Evolutionary conservation across 768 basidiomycete genomes (phyloP).

Genomic region (Tulasnella sp.): DNA sequence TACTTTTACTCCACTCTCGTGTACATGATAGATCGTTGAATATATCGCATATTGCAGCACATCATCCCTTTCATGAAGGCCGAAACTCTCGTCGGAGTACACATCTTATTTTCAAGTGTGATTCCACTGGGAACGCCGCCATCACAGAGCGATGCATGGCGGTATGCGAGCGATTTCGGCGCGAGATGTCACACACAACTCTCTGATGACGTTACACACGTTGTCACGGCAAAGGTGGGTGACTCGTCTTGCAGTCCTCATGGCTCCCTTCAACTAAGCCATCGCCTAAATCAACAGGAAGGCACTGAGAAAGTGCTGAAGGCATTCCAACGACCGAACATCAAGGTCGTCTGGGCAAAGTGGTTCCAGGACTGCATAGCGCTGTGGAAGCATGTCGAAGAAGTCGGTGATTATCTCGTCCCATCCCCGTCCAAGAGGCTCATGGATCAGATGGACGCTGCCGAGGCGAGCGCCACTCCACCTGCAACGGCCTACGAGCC

Average conservation of each 20-base stretch:
- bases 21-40: no score
- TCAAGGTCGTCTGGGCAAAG: conserved; percentile 74
- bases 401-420: conserved; percentile 45
- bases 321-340: conserved; percentile 61
- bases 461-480: conserved; percentile 38
- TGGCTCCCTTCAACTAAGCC: not conserved
- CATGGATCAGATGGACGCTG: conserved; percentile 32
- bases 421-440: not conserved
- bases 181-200: conserved; percentile 69
- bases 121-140: conserved; percentile 81
- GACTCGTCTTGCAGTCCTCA: conserved; percentile 4
- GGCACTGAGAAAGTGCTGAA: conserved; percentile 87
- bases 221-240: conserved; percentile 77
- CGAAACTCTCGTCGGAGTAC: conserved; percentile 63
- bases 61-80: conserved; percentile 78
- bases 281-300: conserved; percentile 39
- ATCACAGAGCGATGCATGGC: conserved; percentile 54
- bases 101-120: conserved; percentile 87
- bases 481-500: conserved; percentile 13
- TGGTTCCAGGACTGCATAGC: conserved; percentile 89
- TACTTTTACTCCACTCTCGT: not conserved
- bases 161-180: conserved; percentile 77
- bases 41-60: conserved; percentile 31
- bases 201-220: conserved; percentile 61
- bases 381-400: conserved; percentile 45